These are phyloP conservation scores for Phytopythium chamaehyphon DNA, from an alignment of 352 stramenopile genomes.

Conservation along the genomic window DNA sequence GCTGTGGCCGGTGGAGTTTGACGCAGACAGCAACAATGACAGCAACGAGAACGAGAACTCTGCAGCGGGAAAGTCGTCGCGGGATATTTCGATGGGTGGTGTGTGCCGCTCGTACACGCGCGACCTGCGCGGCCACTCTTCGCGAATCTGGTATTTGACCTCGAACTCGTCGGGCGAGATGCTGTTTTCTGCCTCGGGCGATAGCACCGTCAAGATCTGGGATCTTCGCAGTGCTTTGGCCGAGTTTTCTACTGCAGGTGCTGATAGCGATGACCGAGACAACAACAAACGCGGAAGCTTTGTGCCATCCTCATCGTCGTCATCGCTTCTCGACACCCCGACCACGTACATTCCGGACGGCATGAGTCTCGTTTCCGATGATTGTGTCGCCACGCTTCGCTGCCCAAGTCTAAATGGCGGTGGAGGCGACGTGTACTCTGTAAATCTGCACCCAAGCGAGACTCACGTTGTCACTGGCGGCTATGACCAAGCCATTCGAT, in stretches of 20 bases:
- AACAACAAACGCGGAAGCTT: conserved; percentile 27
- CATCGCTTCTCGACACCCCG: conserved; percentile 6
- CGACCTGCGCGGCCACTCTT: conserved; percentile 73
- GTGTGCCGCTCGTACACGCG: conserved; percentile 52
- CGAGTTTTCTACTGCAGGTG: conserved; percentile 31
- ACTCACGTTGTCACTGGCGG: conserved; percentile 84
- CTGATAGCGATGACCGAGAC: conserved; percentile 29
- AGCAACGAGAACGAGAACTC: conserved; percentile 6
- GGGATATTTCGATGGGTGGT: conserved; percentile 24
- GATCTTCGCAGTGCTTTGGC: conserved; percentile 60
- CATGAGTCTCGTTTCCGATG: conserved; percentile 33
- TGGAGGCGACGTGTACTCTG: conserved; percentile 75
- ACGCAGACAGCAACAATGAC: not conserved
- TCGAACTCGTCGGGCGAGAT: conserved; percentile 57
- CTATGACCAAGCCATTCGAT: conserved; percentile 84
- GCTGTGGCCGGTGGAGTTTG: conserved; percentile 78
- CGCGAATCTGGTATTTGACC: conserved; percentile 80
- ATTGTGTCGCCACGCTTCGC: conserved; percentile 51
- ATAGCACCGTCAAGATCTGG: conserved; percentile 86
- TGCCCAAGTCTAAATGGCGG: conserved; percentile 29
- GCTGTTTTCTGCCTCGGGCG: conserved; percentile 75
- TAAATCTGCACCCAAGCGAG: conserved; percentile 83
- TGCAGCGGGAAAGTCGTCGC: conserved; percentile 18
- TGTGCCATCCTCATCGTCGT: conserved; percentile 24
- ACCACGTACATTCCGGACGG: conserved; percentile 25